Percentiles rank a stretch among this genome's conserved stretches.
These are phyloP conservation scores for Phlebiopsis gigantea DNA, from an alignment of 768 basidiomycete species.

Conservation along the genomic window DNA sequence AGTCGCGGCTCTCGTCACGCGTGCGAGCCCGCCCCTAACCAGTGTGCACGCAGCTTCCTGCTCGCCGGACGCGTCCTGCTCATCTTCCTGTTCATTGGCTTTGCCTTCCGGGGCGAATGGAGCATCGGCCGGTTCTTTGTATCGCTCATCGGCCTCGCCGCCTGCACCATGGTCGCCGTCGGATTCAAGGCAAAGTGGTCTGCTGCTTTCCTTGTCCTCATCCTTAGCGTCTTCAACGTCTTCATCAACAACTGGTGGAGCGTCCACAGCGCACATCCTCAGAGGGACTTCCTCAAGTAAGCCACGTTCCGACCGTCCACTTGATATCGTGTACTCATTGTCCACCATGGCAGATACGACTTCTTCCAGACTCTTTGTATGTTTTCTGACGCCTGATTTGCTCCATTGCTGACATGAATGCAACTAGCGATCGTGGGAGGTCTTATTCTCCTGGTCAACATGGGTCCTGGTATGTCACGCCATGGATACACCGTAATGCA, in stretches of 20 bases:
- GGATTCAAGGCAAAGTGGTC: conserved; percentile 99
- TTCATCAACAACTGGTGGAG: conserved; percentile 99
- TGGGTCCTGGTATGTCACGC: conserved; percentile 74
- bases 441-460: conserved; percentile 94
- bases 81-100: conserved; percentile 98
- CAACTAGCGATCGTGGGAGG: conserved; percentile 86
- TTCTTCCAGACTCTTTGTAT: conserved; percentile 96
- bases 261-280: conserved; percentile 87
- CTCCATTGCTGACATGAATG: neutral
- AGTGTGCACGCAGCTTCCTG: conserved; percentile 64
- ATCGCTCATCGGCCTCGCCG: conserved; percentile 83
- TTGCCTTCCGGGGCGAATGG: conserved; percentile 93
- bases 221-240: conserved; percentile 92
- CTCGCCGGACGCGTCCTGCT: conserved; percentile 94
- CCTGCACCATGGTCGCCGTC: conserved; percentile 93
- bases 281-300: conserved; percentile 96
- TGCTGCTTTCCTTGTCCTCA: conserved; percentile 88
- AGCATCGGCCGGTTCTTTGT: conserved; percentile 80
- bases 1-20: conserved; percentile 1
- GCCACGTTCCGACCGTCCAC: conserved; percentile 27
- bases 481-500: neutral
- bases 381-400: conserved; percentile 13
- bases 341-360: conserved; percentile 68
- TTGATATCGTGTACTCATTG: conserved; percentile 15
- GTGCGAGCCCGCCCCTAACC: neutral